Conservation (phyloP, 495 filamentous ascomycete species). For the Amorphotheca resinae region DNA sequence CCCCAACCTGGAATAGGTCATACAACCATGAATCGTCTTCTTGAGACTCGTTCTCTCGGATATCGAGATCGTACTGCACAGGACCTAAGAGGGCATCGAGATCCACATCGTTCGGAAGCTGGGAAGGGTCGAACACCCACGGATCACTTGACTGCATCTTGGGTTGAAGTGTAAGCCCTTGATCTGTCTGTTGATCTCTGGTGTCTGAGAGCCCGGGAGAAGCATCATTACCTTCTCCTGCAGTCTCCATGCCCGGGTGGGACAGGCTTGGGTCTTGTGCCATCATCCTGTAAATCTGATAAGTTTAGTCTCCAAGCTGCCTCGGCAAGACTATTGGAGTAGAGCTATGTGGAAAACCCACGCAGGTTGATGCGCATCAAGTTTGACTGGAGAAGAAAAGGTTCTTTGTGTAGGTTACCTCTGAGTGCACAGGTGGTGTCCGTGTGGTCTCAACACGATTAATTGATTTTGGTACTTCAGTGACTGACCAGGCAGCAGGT, state of each 20-base stretch:
- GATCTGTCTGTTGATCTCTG: conserved; percentile 1
- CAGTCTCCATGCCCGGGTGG: background rate
- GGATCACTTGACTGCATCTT: conserved; percentile 3
- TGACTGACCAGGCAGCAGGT: too few species aligned
- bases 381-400: too few species aligned
- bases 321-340: too few species aligned
- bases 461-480: too few species aligned
- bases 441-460: too few species aligned
- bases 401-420: too few species aligned
- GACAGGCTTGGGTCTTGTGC: background rate
- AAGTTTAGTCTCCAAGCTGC: too few species aligned
- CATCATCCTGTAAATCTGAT: background rate
- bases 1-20: background rate
- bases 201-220: background rate
- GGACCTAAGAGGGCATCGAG: conserved; percentile 1
- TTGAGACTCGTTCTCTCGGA: background rate
- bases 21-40: background rate
- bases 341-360: too few species aligned
- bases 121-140: background rate
- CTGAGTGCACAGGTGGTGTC: too few species aligned
- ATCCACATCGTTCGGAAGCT: background rate
- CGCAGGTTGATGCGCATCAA: too few species aligned
- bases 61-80: background rate
- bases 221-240: conserved; percentile 5
- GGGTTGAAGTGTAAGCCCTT: conserved; percentile 2